Conservation (phyloP, 2,329 filamentous ascomycete genomes). For the Karstenula rhodostoma region DNA sequence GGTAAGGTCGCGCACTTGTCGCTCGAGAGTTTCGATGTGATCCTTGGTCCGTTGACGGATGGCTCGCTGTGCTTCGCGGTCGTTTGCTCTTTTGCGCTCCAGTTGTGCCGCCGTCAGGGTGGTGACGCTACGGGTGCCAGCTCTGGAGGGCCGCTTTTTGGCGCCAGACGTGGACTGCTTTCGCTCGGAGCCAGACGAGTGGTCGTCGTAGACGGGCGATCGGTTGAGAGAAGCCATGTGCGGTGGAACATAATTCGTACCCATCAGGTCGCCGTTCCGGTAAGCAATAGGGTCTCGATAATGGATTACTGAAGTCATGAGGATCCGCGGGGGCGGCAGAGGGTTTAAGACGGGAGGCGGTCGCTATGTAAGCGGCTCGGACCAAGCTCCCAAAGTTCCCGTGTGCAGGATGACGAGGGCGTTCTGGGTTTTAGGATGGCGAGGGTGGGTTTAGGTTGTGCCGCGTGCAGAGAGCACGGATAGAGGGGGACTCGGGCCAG, state of each 20-base stretch:
- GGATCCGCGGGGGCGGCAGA: constrained; percentile 44
- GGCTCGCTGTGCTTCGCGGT: constrained; percentile 67
- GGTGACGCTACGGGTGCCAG: constrained; percentile 65
- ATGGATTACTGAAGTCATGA: constrained; percentile 53
- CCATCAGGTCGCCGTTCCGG: constrained; percentile 49
- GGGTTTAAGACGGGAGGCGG: constrained; percentile 36
- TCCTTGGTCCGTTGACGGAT: constrained; percentile 67
- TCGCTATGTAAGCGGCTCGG: constrained; percentile 45
- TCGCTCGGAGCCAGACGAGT: constrained; percentile 51
- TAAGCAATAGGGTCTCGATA: constrained; percentile 50
- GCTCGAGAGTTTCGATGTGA: constrained; percentile 66
- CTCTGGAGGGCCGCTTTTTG: constrained; percentile 61
- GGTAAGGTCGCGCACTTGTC: constrained; percentile 61
- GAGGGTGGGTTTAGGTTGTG: constrained; percentile 33
- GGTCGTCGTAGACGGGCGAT: constrained; percentile 48
- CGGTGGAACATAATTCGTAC: constrained; percentile 43
- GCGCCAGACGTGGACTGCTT: constrained; percentile 44
- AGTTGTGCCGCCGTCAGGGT: constrained; percentile 66
- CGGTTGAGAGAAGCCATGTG: constrained; percentile 48
- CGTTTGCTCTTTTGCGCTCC: constrained; percentile 67
- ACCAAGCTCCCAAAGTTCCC: constrained; percentile 37
- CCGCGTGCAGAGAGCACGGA: constrained; percentile 30
- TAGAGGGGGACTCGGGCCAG: constrained; percentile 29
- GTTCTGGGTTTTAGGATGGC: constrained; percentile 32
- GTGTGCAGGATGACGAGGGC: constrained; percentile 33